A percentile compares a stretch with the other conserved stretches of the same genome.
Conservation (phyloP, 139 green algal species). For the Chlamydomonas sphaeroides region DNA sequence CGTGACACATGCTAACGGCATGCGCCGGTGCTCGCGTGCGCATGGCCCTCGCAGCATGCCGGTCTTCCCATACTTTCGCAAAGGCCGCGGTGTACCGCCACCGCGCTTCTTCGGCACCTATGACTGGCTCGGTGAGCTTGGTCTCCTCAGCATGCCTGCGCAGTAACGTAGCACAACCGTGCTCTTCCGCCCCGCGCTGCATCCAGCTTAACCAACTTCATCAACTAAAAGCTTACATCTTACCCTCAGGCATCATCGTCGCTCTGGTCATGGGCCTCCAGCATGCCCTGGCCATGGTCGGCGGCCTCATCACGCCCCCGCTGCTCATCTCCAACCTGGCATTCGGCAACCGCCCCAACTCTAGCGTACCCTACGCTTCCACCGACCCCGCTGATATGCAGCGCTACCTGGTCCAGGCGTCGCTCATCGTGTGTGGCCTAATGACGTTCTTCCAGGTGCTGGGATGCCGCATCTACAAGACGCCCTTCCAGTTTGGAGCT, state of each 20-base stretch:
- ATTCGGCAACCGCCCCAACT: not conserved
- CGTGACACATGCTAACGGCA: no score
- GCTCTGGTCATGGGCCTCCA: slow-evolving; percentile 78
- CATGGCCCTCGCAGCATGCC: no score
- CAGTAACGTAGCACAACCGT: not conserved
- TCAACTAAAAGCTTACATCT: no score
- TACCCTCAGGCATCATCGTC: slow-evolving; percentile 47
- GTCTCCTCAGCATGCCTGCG: no score
- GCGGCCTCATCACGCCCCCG: slow-evolving; percentile 70
- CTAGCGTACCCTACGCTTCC: not conserved
- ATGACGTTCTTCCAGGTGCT: slow-evolving; percentile 53
- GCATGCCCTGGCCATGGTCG: slow-evolving; percentile 76
- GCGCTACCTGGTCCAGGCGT: slow-evolving; percentile 59
- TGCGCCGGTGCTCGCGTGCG: no score
- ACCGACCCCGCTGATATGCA: slow-evolving; percentile 12
- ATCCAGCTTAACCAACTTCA: no score
- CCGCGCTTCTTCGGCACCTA: slow-evolving; percentile 7
- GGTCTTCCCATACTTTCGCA: slow-evolving; percentile 7
- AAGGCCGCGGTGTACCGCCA: not conserved
- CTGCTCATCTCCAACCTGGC: slow-evolving; percentile 51
- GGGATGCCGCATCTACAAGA: slow-evolving; percentile 29
- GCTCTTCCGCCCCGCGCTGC: not conserved
- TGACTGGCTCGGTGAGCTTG: slow-evolving; percentile 19
- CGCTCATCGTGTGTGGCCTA: slow-evolving; percentile 73
- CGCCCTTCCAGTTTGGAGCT: slow-evolving; percentile 50